These are phyloP conservation scores for Lolium rigidum DNA, from an alignment of 176 grass and related monocot species.

Conservation along the genomic window DNA sequence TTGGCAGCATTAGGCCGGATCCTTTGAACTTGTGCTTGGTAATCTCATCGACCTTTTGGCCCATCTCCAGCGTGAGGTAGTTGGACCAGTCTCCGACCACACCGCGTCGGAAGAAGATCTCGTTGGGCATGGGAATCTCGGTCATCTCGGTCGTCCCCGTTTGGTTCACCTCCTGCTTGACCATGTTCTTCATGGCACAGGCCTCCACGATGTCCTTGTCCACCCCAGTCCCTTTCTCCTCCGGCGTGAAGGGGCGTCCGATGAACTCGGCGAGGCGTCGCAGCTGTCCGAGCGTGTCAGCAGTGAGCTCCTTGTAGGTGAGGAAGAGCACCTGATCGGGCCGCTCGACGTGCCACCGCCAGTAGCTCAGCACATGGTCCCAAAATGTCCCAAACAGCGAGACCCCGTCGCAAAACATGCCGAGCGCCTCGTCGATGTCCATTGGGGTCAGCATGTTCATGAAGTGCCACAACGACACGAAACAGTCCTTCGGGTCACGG, in stretches of 20 bases:
- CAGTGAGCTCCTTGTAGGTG: slow-evolving; percentile 34
- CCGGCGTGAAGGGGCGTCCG: slow-evolving; percentile 1
- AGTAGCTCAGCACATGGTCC: slow-evolving; percentile 41
- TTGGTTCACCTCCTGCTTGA: slow-evolving; percentile 10
- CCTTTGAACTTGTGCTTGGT: slow-evolving; percentile 9
- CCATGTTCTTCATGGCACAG: slow-evolving; percentile 25
- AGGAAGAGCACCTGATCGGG: slow-evolving; percentile 42
- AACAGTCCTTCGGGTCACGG: slow-evolving; percentile 28
- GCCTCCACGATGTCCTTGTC: not conserved
- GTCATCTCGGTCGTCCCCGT: not conserved
- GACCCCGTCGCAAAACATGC: slow-evolving; percentile 10
- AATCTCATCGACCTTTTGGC: not conserved
- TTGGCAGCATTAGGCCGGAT: not conserved
- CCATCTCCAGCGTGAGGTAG: slow-evolving; percentile 33
- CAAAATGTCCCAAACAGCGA: not conserved
- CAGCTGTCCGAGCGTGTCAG: slow-evolving; percentile 4
- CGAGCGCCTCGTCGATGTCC: not conserved
- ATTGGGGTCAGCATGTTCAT: not conserved
- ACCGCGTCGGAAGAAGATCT: slow-evolving; percentile 9
- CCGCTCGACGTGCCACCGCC: not conserved
- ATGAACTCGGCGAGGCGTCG: not conserved
- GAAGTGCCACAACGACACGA: slow-evolving; percentile 41
- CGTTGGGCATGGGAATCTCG: not conserved
- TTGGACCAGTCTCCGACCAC: slow-evolving; percentile 19
- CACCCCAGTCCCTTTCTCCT: not conserved